These are phyloP conservation scores for Takashimella tepidaria DNA, from an alignment of 1,284 basidiomycete genomes.

Conservation along the genomic window DNA sequence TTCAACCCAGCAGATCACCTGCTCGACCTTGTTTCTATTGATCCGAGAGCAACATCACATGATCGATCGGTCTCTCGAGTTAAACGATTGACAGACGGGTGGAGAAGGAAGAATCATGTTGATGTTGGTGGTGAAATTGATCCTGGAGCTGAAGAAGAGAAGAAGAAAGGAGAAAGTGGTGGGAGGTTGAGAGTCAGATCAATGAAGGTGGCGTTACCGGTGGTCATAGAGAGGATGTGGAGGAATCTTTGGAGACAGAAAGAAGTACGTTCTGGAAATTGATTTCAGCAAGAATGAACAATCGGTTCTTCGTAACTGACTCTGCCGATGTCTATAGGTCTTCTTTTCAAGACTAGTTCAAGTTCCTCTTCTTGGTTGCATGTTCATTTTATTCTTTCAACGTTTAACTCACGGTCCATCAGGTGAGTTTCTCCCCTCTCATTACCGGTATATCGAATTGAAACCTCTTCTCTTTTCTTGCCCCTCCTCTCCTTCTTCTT, in stretches of 20 bases:
- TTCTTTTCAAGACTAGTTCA: conserved; percentile 47
- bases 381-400: conserved; percentile 50
- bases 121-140: conserved; percentile 5
- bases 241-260: conserved; percentile 46
- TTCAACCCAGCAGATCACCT: conserved; percentile 49
- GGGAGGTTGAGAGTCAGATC: too few relatives aligned
- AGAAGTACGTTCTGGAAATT: conserved; percentile 20
- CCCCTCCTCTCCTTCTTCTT: too few relatives aligned
- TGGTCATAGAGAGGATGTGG: conserved; percentile 45
- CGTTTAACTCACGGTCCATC: conserved; percentile 42
- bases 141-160: not conserved
- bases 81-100: conserved; percentile 14
- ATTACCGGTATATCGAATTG: not conserved
- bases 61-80: conserved; percentile 23
- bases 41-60: conserved; percentile 28
- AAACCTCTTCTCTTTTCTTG: too few relatives aligned
- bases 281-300: not conserved
- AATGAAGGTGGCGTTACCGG: conserved; percentile 44
- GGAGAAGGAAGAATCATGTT: conserved; percentile 6
- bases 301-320: too few relatives aligned
- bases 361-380: conserved; percentile 40
- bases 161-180: too few relatives aligned
- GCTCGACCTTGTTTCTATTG: conserved; percentile 47
- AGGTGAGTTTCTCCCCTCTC: conserved; percentile 15
- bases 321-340: conserved; percentile 17